These are phyloP conservation scores for Rhodosporidiobolus odoratus DNA, from an alignment of 768 basidiomycete species.

Conservation along the genomic window DNA sequence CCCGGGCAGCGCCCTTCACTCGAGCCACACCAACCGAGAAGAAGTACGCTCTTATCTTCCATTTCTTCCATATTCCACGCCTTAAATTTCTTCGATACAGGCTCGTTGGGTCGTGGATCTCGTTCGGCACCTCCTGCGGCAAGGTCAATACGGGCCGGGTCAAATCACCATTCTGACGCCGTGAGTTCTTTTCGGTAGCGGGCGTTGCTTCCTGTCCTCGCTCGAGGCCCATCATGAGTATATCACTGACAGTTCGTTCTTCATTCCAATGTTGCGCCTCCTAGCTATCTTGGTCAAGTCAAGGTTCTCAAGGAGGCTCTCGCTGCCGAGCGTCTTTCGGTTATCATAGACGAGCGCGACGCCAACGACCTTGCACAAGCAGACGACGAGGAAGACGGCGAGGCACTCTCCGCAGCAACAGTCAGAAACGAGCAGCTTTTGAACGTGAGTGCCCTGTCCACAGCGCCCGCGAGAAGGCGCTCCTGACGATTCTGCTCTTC, in stretches of 20 bases:
- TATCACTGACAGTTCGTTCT: too few species aligned
- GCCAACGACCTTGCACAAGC: conserved; percentile 47
- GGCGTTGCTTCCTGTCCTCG: too few species aligned
- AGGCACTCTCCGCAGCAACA: too few species aligned
- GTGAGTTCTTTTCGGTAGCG: too few species aligned
- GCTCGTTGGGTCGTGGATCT: conserved; percentile 55
- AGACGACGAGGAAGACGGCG: conserved; percentile 44
- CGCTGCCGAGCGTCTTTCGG: conserved; percentile 52
- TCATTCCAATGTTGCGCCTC: too few species aligned
- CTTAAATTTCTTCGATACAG: conserved; percentile 37
- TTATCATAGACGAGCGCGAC: conserved; percentile 63
- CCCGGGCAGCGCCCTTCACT: conserved; percentile 58
- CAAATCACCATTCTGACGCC: conserved; percentile 58
- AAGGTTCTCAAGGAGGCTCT: conserved; percentile 52
- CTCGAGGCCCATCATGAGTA: too few species aligned
- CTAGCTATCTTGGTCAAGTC: conserved; percentile 53
- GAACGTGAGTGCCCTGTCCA: too few species aligned
- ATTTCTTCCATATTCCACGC: conserved; percentile 47
- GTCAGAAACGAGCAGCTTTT: too few species aligned
- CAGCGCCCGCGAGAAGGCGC: background rate
- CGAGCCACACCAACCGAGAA: conserved; percentile 61
- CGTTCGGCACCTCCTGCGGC: conserved; percentile 55
- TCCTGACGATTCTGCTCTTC: background rate
- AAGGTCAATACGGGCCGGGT: conserved; percentile 49
- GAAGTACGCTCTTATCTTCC: conserved; percentile 48